These are phyloP conservation scores for Picea glauca DNA, from an alignment of 75 land plant genomes.

Conservation along the genomic window DNA sequence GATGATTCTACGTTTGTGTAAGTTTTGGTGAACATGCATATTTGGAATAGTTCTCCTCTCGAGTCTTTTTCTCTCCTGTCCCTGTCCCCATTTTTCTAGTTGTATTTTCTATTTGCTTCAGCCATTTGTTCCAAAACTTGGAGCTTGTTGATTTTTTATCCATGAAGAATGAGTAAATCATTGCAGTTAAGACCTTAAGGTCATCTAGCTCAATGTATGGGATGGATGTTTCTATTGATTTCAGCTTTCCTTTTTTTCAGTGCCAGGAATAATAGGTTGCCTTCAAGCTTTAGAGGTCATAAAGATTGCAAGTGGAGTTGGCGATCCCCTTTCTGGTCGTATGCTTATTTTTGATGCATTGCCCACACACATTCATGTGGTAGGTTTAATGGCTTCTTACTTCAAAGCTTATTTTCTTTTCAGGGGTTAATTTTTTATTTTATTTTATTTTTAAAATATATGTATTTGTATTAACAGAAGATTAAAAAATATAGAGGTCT, in stretches of 20 bases:
- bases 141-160: background rate
- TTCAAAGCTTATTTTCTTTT: background rate
- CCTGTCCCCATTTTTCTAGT: too few species aligned
- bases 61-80: too few species aligned
- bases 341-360: conserved; percentile 93
- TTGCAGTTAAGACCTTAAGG: background rate
- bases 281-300: conserved; percentile 97
- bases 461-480: too few species aligned
- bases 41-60: background rate
- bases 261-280: conserved; percentile 94
- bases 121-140: background rate
- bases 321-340: conserved; percentile 82
- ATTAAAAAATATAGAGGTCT: too few species aligned
- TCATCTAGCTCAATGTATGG: background rate
- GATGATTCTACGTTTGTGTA: background rate
- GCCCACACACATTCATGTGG: conserved; percentile 63
- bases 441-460: too few species aligned
- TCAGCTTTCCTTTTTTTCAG: conserved; percentile 23
- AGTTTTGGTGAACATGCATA: background rate
- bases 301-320: conserved; percentile 87
- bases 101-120: background rate
- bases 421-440: background rate
- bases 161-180: background rate
- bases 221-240: background rate
- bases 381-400: conserved; percentile 23